Base-by-base conservation (phyloP, 768 basidiomycete species). In the Collybia mongolica region DNA sequence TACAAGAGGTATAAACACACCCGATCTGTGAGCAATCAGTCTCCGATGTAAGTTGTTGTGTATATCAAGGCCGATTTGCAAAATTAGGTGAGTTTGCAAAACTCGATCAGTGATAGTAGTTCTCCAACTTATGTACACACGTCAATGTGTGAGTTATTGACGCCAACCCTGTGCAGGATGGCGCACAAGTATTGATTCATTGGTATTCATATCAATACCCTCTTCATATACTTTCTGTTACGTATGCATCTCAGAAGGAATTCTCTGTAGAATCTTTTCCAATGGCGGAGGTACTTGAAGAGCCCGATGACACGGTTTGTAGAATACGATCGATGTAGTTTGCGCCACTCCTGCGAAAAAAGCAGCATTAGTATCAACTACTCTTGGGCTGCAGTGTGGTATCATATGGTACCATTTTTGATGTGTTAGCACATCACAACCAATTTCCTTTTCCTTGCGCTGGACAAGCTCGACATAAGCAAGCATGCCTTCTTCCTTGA, bases 191-290 rank as follows among this genome's bases (percentile, higher is more conserved):
- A 26, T 7, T 7, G 24, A 26, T 26, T 26, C 24, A 26, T 26
- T 7, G 24, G 7, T 26, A 4, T 3, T 26, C 7, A 26, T 32
- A 32, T 6, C 11, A 3, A 32, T 32, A 14, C 11, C 11, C 32
- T 14, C 11, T 14, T 32, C 32, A 14, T 32, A 32, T 32, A 32
- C 32, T 9, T 14, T 32, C 32, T 32, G 11, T 9, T 32, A 32
- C 6, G 2, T 32, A 12, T 14, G n/a, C n/a, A 15, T 18, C 11
- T 18, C 6, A 35, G 17, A 35, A 44, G 43, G 29, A 11, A 60
- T 93, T 84, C 67, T 96, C 93, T 15, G 93, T 96, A 17, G 93
- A 95, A 64, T 93, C 93, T 61, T 84, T 83, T 23, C 93, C 93
- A 51, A 84, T 69, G 14, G 90, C 80, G 7, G 86, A 90, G 3